phyloP scores from a whole-genome alignment of 2,329 filamentous ascomycete species.

The Fusarium concolor region DNA sequence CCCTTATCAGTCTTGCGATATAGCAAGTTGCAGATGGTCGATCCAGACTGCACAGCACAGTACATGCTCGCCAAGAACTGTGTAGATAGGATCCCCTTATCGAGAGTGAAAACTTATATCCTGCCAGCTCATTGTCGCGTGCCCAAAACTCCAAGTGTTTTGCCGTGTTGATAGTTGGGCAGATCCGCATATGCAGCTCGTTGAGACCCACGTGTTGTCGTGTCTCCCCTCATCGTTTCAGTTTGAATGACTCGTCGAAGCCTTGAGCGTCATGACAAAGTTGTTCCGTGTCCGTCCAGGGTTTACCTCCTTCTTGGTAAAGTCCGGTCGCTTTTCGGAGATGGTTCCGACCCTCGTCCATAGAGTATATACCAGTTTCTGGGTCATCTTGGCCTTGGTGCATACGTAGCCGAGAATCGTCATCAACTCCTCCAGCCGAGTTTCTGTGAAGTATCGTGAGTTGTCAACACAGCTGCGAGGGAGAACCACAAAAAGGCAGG shows the following conservation, averaged over 20 bases:
- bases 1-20: constrained; percentile 37
- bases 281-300: constrained; percentile 86
- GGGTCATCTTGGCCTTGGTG: constrained; percentile 75
- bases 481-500: constrained; percentile 87
- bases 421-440: constrained; percentile 79
- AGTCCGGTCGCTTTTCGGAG: constrained; percentile 31
- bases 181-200: constrained; percentile 44
- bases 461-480: constrained; percentile 90
- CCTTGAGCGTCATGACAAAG: constrained; percentile 80
- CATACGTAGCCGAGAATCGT: constrained; percentile 76
- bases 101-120: constrained; percentile 9
- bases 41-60: constrained; percentile 23
- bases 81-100: constrained; percentile 26
- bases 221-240: constrained; percentile 26
- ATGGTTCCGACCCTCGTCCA: constrained; percentile 68
- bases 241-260: constrained; percentile 31
- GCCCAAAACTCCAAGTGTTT: constrained; percentile 22
- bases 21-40: constrained; percentile 27
- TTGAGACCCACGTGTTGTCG: constrained; percentile 29
- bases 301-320: constrained; percentile 78
- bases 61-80: constrained; percentile 20
- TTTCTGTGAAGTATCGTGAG: constrained; percentile 86
- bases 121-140: constrained; percentile 17
- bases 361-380: constrained; percentile 90
- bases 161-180: constrained; percentile 36